Conservation (phyloP, 164 flowering plant species). For the Tinospora cordifolia region DNA sequence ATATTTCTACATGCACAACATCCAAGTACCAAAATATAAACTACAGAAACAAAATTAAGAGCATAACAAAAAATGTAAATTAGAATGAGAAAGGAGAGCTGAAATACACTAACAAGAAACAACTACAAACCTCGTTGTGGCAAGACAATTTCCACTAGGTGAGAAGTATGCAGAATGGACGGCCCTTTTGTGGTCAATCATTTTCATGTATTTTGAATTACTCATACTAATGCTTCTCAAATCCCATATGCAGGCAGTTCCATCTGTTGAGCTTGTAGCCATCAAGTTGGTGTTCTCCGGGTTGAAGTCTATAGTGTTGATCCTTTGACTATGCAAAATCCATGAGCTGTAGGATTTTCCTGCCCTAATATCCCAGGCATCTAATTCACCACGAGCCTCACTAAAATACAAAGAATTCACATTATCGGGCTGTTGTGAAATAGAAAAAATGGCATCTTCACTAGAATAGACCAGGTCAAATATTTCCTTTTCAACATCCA, state of each 20-base stretch:
- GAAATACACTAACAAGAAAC: not conserved
- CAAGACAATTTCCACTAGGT: slow-evolving; percentile 69
- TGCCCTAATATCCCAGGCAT: slow-evolving; percentile 52
- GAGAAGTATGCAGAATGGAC: slow-evolving; percentile 91
- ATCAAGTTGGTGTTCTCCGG: slow-evolving; percentile 43
- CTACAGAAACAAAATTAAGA: no score
- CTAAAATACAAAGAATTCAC: slow-evolving; percentile 47
- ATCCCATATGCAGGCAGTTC: slow-evolving; percentile 87
- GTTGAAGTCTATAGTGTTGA: slow-evolving; percentile 75
- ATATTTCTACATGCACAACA: no score
- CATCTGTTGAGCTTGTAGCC: slow-evolving; percentile 90
- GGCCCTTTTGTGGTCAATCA: slow-evolving; percentile 41
- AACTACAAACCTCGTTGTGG: slow-evolving; percentile 65
- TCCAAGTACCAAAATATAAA: no score
- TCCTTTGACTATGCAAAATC: slow-evolving; percentile 53
- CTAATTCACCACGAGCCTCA: slow-evolving; percentile 57
- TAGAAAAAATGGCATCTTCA: slow-evolving; percentile 49
- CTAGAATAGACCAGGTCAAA: slow-evolving; percentile 50
- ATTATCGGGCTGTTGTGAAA: slow-evolving; percentile 44
- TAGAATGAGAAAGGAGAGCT: no score
- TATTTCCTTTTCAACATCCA: slow-evolving; percentile 72
- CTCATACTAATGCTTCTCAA: slow-evolving; percentile 40
- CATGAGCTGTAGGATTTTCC: slow-evolving; percentile 39
- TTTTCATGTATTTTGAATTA: slow-evolving; percentile 33
- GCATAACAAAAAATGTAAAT: no score